phyloP scores from a whole-genome alignment of 2,329 filamentous ascomycete species.

The Chrysosporium keratinophilum region DNA sequence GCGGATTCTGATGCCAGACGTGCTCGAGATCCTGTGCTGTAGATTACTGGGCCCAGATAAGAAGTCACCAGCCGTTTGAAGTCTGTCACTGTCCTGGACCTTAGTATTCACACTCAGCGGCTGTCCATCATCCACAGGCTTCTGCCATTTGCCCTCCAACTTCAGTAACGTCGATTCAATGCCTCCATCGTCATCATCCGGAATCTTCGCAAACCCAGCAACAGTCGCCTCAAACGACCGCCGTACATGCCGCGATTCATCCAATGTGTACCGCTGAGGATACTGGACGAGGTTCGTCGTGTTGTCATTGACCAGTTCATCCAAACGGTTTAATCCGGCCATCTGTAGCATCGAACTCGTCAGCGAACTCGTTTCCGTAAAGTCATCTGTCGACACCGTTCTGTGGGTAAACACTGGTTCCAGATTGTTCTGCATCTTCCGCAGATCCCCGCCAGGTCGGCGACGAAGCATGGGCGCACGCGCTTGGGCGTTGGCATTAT shows the following conservation, averaged over 20 bases:
- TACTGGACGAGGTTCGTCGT: not conserved
- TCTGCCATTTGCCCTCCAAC: slow-evolving; percentile 74
- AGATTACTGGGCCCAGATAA: not conserved
- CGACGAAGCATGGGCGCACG: slow-evolving; percentile 49
- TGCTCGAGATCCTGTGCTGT: not conserved
- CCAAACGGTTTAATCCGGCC: slow-evolving; percentile 12
- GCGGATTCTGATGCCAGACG: slow-evolving; percentile 21
- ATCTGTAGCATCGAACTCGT: slow-evolving; percentile 25
- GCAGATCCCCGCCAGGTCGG: slow-evolving; percentile 63
- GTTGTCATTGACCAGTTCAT: not conserved
- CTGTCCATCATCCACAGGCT: slow-evolving; percentile 28
- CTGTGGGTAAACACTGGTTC: slow-evolving; percentile 36
- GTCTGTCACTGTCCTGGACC: not conserved
- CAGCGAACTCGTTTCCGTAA: slow-evolving; percentile 28
- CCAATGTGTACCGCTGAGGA: slow-evolving; percentile 1
- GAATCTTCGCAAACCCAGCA: slow-evolving; percentile 74
- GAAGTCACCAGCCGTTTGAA: not conserved
- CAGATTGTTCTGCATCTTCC: slow-evolving; percentile 46
- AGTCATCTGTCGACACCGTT: slow-evolving; percentile 38
- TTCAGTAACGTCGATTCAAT: slow-evolving; percentile 89
- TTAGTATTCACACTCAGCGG: not conserved
- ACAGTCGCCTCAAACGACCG: slow-evolving; percentile 82
- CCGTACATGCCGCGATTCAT: slow-evolving; percentile 31
- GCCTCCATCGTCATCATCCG: slow-evolving; percentile 79
- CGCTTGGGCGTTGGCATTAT: not conserved